Conservation (phyloP, 2,329 filamentous ascomycete genomes). For the Penicillium sp. region DNA sequence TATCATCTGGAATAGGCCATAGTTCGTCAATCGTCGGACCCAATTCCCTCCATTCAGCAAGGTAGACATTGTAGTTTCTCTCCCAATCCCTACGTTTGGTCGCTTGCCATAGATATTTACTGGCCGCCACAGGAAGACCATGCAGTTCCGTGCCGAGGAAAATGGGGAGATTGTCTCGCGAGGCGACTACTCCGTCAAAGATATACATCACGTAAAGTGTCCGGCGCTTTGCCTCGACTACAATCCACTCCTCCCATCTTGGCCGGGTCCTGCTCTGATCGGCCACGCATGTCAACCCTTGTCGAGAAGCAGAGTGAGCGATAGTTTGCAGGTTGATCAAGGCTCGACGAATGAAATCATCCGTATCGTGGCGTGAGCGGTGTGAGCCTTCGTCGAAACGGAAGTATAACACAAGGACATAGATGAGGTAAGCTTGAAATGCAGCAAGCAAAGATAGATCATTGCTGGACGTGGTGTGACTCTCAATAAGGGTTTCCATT, state of each 20-base stretch:
- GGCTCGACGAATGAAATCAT: slow-evolving; percentile 35
- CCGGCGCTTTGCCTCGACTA: slow-evolving; percentile 48
- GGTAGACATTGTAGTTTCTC: slow-evolving; percentile 35
- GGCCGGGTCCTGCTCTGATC: slow-evolving; percentile 39
- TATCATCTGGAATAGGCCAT: slow-evolving; percentile 39
- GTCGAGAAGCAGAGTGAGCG: slow-evolving; percentile 34
- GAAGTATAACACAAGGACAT: slow-evolving; percentile 46
- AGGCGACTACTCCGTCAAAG: slow-evolving; percentile 46
- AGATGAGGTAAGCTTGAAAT: slow-evolving; percentile 50
- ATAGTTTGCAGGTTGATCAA: slow-evolving; percentile 49
- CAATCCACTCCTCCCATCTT: slow-evolving; percentile 49
- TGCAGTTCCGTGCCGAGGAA: slow-evolving; percentile 47
- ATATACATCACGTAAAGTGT: slow-evolving; percentile 50
- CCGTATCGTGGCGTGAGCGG: background rate
- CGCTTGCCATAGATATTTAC: slow-evolving; percentile 41
- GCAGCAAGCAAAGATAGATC: slow-evolving; percentile 36
- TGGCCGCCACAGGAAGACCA: slow-evolving; percentile 41
- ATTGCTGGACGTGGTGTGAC: slow-evolving; percentile 16
- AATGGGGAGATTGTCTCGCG: slow-evolving; percentile 41
- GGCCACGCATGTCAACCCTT: slow-evolving; percentile 41
- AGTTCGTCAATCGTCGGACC: slow-evolving; percentile 46
- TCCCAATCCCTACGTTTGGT: slow-evolving; percentile 39
- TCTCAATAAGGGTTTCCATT: slow-evolving; percentile 35
- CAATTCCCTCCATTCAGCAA: slow-evolving; percentile 39
- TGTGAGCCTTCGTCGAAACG: slow-evolving; percentile 20